These are phyloP conservation scores for Aristolochia fimbriata DNA, from an alignment of 164 flowering plant species.

Conservation along the genomic window DNA sequence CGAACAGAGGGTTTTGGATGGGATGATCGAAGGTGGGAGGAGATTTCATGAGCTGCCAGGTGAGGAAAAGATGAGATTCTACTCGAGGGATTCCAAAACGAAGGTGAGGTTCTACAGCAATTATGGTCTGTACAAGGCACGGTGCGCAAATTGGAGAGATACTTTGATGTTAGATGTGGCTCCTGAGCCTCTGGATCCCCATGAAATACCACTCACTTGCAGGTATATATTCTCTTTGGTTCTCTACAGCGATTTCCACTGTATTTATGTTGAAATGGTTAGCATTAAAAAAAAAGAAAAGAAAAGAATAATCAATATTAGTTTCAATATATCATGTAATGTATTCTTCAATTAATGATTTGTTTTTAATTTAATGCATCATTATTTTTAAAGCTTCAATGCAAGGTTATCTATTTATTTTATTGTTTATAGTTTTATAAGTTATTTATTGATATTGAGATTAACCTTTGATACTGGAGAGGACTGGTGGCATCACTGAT, in stretches of 20 bases:
- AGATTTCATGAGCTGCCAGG: slow-evolving; percentile 14
- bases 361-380: too few relatives aligned
- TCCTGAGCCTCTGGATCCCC: background rate
- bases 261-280: too few relatives aligned
- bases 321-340: too few relatives aligned
- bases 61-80: slow-evolving; percentile 5
- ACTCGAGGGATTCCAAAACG: background rate
- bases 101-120: slow-evolving; percentile 5
- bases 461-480: background rate
- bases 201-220: slow-evolving; percentile 10
- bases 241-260: too few relatives aligned
- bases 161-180: background rate
- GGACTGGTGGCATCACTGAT: background rate
- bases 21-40: slow-evolving; percentile 6
- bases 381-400: too few relatives aligned
- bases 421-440: too few relatives aligned
- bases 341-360: too few relatives aligned
- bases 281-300: too few relatives aligned
- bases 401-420: too few relatives aligned
- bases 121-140: background rate
- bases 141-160: slow-evolving; percentile 13
- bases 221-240: too few relatives aligned
- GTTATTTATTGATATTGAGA: too few relatives aligned
- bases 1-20: slow-evolving; percentile 6
- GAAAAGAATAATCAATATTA: too few relatives aligned